A percentile compares a stretch with the other conserved stretches of the same genome.
Conservation (phyloP, 768 basidiomycete genomes). For the Hysterangium stoloniferum region DNA sequence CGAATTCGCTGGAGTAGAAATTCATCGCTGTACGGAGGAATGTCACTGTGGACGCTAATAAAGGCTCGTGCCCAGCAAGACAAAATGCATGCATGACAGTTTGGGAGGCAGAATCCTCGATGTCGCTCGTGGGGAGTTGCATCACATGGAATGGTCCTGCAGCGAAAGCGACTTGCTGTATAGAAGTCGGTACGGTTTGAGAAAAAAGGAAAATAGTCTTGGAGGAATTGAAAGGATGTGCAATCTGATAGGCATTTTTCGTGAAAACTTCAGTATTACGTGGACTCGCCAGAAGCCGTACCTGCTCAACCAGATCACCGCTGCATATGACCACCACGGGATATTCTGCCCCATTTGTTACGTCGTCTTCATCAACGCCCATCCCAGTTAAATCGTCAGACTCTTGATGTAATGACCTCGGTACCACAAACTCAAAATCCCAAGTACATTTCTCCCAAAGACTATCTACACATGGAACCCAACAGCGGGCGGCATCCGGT, state of each 20-base stretch:
- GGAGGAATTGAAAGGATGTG: conserved; percentile 87
- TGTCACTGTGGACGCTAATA: conserved; percentile 59
- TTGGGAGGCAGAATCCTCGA: conserved; percentile 54
- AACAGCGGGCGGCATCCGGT: conserved; percentile 89
- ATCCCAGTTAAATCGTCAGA: conserved; percentile 28
- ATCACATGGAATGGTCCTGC: conserved; percentile 88
- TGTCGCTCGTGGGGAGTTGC: conserved; percentile 54
- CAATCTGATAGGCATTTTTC: conserved; percentile 45
- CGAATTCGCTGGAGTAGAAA: conserved; percentile 86
- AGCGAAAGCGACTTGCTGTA: conserved; percentile 95
- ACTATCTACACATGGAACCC: conserved; percentile 97
- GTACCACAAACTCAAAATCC: conserved; percentile 97
- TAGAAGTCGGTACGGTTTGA: conserved; percentile 79
- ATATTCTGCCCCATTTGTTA: conserved; percentile 38
- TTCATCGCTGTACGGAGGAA: conserved; percentile 86
- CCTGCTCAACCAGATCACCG: conserved; percentile 93
- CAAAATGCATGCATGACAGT: conserved; percentile 88
- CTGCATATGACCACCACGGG: conserved; percentile 89
- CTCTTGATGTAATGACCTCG: conserved; percentile 64
- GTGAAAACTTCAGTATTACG: conserved; percentile 5
- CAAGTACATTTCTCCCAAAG: conserved; percentile 96
- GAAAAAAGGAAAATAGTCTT: conserved; percentile 93
- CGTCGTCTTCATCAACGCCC: conserved; percentile 41
- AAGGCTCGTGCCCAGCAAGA: conserved; percentile 76
- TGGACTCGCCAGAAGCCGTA: conserved; percentile 29